Conservation (phyloP, 228 moss, liverwort and hornwort species). For the Sphagnum magellanicum region DNA sequence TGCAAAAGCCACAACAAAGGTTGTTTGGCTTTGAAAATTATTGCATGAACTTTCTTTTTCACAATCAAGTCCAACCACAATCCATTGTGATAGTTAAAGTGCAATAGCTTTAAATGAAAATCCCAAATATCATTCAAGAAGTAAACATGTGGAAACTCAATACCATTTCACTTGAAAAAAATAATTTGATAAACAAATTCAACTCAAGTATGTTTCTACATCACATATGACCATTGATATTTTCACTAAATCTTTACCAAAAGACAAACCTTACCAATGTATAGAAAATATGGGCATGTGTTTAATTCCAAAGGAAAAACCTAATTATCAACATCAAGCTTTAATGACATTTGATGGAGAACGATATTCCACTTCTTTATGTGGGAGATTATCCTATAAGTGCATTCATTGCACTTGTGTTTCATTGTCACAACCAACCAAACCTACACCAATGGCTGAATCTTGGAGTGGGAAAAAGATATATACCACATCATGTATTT, state of each 20-base stretch:
- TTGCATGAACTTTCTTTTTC: neutral
- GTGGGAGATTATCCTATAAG: no score
- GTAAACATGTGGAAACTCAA: slow-evolving; percentile 6
- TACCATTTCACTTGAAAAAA: slow-evolving; percentile 1
- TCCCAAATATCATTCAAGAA: neutral
- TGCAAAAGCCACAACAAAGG: neutral
- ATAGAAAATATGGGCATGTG: neutral
- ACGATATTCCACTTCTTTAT: no score
- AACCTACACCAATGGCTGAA: neutral
- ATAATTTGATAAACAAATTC: neutral
- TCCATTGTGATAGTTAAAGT: slow-evolving; percentile 5
- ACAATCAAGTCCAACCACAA: neutral
- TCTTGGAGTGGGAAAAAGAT: neutral
- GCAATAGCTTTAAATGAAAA: neutral
- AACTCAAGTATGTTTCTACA: slow-evolving; percentile 1
- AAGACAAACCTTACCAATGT: neutral
- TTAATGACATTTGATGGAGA: neutral
- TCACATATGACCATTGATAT: neutral
- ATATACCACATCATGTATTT: neutral
- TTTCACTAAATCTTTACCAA: slow-evolving; percentile 5
- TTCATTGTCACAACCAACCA: neutral
- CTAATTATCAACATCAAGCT: neutral
- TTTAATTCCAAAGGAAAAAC: neutral
- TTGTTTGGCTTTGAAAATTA: neutral
- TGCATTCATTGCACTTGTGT: no score